Evolutionary conservation across 352 stramenopile species (phyloP).

Genomic region (Phytophthora cryptogea): DNA sequence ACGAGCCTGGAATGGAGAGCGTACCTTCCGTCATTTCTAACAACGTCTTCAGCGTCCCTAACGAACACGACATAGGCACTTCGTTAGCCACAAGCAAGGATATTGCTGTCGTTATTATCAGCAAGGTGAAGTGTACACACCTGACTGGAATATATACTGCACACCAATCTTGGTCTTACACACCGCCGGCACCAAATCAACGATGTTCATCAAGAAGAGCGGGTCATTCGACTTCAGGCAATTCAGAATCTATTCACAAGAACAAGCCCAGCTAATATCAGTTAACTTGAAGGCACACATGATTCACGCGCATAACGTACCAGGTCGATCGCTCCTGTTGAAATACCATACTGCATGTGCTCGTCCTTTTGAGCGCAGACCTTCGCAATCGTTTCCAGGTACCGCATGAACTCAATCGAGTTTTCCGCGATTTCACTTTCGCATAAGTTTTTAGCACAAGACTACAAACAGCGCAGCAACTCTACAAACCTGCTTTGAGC

Average conservation of each 20-base stretch:
- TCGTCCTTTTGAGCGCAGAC: slow-evolving; percentile 60
- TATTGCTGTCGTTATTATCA: neutral
- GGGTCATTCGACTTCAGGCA: slow-evolving; percentile 78
- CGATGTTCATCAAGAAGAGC: slow-evolving; percentile 85
- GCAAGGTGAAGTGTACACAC: slow-evolving; percentile 35
- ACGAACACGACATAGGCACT: neutral
- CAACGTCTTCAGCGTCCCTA: slow-evolving; percentile 69
- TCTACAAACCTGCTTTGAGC: slow-evolving; percentile 48
- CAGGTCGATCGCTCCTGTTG: slow-evolving; percentile 44
- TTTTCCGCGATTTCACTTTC: slow-evolving; percentile 46
- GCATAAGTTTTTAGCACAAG: slow-evolving; percentile 12
- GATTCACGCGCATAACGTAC: slow-evolving; percentile 23
- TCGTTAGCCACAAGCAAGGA: slow-evolving; percentile 8
- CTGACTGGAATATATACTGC: slow-evolving; percentile 78
- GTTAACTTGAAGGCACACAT: neutral
- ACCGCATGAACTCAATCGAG: slow-evolving; percentile 80
- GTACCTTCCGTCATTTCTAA: slow-evolving; percentile 71
- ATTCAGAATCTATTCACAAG: slow-evolving; percentile 55
- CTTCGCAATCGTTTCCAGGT: slow-evolving; percentile 71
- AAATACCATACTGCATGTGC: slow-evolving; percentile 68
- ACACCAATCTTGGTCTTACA: slow-evolving; percentile 70
- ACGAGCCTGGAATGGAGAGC: neutral
- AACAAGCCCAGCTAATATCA: slow-evolving; percentile 10
- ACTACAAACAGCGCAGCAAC: neutral
- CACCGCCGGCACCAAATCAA: slow-evolving; percentile 77